A percentile compares a stretch with the other conserved stretches of the same genome.
These are phyloP conservation scores for Poterioochromonas sp. DNA, from an alignment of 352 stramenopile genomes.

Conservation along the genomic window DNA sequence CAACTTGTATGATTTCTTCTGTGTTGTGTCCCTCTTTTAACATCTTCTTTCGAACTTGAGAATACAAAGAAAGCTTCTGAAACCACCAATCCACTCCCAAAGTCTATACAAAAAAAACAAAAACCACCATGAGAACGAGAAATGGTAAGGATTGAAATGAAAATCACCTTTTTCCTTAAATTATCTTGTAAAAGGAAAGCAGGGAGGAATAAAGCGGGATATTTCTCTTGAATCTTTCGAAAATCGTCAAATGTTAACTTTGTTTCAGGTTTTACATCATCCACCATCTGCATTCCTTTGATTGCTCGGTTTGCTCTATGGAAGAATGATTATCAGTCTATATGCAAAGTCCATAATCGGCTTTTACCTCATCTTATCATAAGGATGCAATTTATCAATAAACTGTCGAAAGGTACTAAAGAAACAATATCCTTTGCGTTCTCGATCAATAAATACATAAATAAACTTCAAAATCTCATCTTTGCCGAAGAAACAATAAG, in stretches of 20 bases:
- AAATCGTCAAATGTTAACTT: constrained; percentile 9
- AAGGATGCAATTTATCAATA: background rate
- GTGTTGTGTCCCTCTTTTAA: background rate
- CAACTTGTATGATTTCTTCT: background rate
- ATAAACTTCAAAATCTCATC: constrained; percentile 19
- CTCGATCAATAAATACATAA: background rate
- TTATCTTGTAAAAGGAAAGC: constrained; percentile 6
- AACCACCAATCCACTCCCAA: constrained; percentile 26
- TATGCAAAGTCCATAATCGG: too few relatives aligned
- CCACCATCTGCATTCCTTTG: background rate
- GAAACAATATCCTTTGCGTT: background rate
- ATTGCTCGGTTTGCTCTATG: background rate
- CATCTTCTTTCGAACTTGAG: background rate
- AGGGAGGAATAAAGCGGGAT: background rate
- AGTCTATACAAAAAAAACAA: background rate
- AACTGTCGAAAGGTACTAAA: background rate
- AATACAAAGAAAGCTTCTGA: constrained; percentile 1
- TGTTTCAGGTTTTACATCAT: background rate
- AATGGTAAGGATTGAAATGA: background rate
- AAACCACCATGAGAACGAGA: too few relatives aligned
- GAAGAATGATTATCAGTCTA: too few relatives aligned
- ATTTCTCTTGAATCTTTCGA: background rate
- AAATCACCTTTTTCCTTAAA: constrained; percentile 4
- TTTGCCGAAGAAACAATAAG: constrained; percentile 23
- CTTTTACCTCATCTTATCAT: background rate